Conservation (phyloP, 1,284 basidiomycete species). For the Ustilago crameri region DNA sequence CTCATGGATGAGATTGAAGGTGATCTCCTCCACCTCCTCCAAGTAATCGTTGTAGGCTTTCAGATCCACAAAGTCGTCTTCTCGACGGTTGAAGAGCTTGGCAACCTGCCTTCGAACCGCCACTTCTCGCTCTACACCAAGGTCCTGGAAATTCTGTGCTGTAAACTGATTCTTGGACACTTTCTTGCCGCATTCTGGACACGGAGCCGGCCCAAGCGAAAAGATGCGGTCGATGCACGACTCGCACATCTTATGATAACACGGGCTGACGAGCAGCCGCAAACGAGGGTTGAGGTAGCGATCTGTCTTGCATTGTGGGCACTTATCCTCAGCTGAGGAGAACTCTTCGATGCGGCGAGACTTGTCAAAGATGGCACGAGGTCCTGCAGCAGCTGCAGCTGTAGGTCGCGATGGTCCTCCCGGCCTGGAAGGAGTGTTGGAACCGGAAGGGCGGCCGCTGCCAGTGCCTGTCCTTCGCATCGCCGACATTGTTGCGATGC, state of each 20-base stretch:
- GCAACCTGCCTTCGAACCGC: conserved; percentile 85
- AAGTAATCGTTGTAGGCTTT: conserved; percentile 94
- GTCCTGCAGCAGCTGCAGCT: conserved; percentile 18
- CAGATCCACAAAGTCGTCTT: conserved; percentile 86
- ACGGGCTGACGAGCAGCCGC: conserved; percentile 88
- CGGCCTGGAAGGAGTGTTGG: conserved; percentile 13
- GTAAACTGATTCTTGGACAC: conserved; percentile 92
- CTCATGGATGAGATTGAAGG: conserved; percentile 95
- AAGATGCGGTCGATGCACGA: conserved; percentile 93
- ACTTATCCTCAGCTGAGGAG: conserved; percentile 76
- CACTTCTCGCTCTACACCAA: conserved; percentile 96
- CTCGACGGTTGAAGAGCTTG: conserved; percentile 85
- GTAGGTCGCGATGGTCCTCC: conserved; percentile 41
- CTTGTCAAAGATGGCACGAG: conserved; percentile 52
- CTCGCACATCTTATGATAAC: conserved; percentile 92
- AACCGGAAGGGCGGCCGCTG: conserved; percentile 19
- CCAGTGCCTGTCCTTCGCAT: conserved; percentile 30
- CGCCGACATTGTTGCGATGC: conserved; percentile 17
- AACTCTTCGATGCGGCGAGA: conserved; percentile 59
- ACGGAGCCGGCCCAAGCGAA: conserved; percentile 93
- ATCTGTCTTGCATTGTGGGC: conserved; percentile 97
- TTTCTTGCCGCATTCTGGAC: conserved; percentile 90
- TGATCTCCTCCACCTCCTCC: conserved; percentile 94
- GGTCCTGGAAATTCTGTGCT: conserved; percentile 96
- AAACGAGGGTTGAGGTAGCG: conserved; percentile 94